phyloP scores from a whole-genome alignment of 257 asterid species.

The Capsicum chinense region DNA sequence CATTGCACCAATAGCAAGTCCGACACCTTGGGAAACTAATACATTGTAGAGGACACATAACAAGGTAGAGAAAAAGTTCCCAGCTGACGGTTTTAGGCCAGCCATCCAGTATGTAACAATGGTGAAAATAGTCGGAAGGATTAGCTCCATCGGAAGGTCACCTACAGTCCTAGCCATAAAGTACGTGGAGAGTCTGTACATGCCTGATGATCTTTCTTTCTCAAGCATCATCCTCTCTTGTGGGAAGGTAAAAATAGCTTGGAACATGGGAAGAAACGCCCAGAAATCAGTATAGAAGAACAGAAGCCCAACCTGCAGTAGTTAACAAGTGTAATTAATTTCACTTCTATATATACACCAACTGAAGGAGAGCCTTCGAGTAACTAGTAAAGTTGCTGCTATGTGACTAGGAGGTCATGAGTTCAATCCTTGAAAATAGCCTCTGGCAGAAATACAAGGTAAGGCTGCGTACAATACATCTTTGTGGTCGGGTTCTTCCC shows the following conservation, averaged over 20 bases:
- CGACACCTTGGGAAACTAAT: conserved; percentile 65
- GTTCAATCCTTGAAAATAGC: too few species aligned
- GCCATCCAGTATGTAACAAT: conserved; percentile 80
- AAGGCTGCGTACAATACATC: too few species aligned
- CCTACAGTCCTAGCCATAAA: conserved; percentile 77
- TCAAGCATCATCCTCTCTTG: conserved; percentile 65
- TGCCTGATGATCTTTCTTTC: conserved; percentile 82
- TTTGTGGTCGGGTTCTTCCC: too few species aligned
- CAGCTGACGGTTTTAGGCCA: conserved; percentile 52
- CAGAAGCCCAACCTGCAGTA: conserved; percentile 64
- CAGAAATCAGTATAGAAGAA: conserved; percentile 68
- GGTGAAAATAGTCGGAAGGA: conserved; percentile 68
- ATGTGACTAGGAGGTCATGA: too few species aligned
- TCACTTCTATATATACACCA: neutral
- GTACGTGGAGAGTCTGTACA: conserved; percentile 80
- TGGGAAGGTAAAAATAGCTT: conserved; percentile 84
- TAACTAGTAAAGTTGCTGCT: too few species aligned
- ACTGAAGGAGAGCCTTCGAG: neutral
- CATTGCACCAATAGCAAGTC: conserved; percentile 77
- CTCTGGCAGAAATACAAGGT: too few species aligned
- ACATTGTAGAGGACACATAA: conserved; percentile 55
- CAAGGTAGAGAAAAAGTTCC: conserved; percentile 55
- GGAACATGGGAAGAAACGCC: conserved; percentile 78
- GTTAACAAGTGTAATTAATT: neutral
- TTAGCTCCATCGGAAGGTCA: conserved; percentile 79